A percentile compares a stretch with the other conserved stretches of the same genome.
These are phyloP conservation scores for Tolypocladium sp. DNA, from an alignment of 2,329 filamentous ascomycete species.

Conservation along the genomic window DNA sequence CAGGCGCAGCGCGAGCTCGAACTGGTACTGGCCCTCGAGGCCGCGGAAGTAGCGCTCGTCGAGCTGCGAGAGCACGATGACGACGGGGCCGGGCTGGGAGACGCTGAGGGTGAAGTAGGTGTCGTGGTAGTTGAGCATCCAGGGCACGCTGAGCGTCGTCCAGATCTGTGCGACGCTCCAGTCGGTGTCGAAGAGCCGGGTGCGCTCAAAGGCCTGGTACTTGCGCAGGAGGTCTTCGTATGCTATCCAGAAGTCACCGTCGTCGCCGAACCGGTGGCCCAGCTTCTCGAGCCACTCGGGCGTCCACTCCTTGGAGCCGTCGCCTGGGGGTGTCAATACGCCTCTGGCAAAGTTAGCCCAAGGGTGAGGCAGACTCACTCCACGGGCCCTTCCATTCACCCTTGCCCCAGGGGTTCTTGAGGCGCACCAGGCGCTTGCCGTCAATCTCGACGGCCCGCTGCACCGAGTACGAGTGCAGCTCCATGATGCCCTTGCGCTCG, in stretches of 20 bases:
- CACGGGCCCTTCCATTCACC: constrained; percentile 75
- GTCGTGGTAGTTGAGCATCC: constrained; percentile 46
- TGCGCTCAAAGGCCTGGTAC: constrained; percentile 49
- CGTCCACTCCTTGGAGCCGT: constrained; percentile 80
- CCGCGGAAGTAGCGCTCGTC: constrained; percentile 49
- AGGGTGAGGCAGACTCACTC: constrained; percentile 31
- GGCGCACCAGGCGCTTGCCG: constrained; percentile 52
- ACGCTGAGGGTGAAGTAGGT: constrained; percentile 42
- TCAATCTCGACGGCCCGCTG: constrained; percentile 48
- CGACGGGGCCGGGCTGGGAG: constrained; percentile 37
- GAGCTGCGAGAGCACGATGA: constrained; percentile 48
- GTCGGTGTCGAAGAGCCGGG: constrained; percentile 45
- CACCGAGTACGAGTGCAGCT: constrained; percentile 52
- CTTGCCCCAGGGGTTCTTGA: constrained; percentile 73
- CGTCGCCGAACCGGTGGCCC: constrained; percentile 66
- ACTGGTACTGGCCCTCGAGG: constrained; percentile 46
- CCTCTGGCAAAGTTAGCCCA: background rate
- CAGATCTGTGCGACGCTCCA: constrained; percentile 40
- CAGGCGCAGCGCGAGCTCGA: constrained; percentile 44
- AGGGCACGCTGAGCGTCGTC: constrained; percentile 45
- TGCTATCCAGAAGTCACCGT: constrained; percentile 57
- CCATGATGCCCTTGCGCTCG: constrained; percentile 46
- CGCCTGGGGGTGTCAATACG: constrained; percentile 28
- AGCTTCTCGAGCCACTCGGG: constrained; percentile 67
- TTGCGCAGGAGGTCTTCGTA: constrained; percentile 51